Evolutionary conservation across 257 asterid species (phyloP).

Genomic region (Paulownia fortunei): DNA sequence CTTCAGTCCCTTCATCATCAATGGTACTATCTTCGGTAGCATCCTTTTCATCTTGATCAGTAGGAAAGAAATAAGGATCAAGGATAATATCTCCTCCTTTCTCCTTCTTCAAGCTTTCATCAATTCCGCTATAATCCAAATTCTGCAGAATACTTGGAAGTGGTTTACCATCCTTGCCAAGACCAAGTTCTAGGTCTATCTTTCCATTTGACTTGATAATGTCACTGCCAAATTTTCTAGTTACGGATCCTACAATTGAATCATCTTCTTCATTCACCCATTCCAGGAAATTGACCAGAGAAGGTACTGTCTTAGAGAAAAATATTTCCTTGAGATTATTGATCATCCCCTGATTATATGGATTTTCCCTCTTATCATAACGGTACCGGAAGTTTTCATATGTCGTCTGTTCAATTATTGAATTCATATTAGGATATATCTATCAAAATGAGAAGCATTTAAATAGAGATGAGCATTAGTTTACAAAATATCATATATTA

Average conservation of each 20-base stretch:
- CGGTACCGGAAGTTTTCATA: conserved; percentile 89
- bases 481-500: too few species aligned
- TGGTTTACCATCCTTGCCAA: conserved; percentile 53
- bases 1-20: conserved; percentile 50
- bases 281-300: conserved; percentile 71
- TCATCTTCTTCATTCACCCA: conserved; percentile 72
- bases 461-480: not conserved
- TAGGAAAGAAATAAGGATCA: conserved; percentile 46
- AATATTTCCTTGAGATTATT: conserved; percentile 68
- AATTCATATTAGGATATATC: conserved; percentile 8
- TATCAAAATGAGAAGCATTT: not conserved
- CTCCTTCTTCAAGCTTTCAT: conserved; percentile 57
- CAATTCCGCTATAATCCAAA: conserved; percentile 62
- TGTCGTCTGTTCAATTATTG: conserved; percentile 64
- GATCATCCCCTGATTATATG: conserved; percentile 60
- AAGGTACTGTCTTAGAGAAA: conserved; percentile 53
- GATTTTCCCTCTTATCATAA: conserved; percentile 83
- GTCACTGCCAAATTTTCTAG: conserved; percentile 51
- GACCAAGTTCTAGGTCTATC: conserved; percentile 62
- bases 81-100: conserved; percentile 36
- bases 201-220: conserved; percentile 51
- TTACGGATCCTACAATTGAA: conserved; percentile 43
- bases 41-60: conserved; percentile 37
- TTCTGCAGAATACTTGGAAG: conserved; percentile 48
- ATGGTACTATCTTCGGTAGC: conserved; percentile 22